These are phyloP conservation scores for Mycena kentingensis DNA, from an alignment of 768 basidiomycete species.

Conservation along the genomic window DNA sequence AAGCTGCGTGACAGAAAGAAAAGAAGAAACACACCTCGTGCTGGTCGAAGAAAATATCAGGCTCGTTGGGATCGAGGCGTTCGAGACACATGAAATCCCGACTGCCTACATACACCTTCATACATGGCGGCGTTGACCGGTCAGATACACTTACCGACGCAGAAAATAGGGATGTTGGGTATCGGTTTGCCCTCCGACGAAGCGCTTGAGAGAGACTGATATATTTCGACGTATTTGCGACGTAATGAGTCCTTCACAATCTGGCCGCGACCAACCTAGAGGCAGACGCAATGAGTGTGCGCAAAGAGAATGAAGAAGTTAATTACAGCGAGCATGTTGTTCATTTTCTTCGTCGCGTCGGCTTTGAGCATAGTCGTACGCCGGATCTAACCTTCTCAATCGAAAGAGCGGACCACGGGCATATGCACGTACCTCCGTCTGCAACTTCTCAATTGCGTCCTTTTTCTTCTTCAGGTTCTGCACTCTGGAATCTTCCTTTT, in stretches of 20 bases:
- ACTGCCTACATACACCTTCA: slow-evolving; percentile 4
- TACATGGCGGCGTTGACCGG: neutral
- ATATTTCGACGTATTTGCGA: slow-evolving; percentile 5
- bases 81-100: slow-evolving; percentile 18
- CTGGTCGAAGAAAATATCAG: slow-evolving; percentile 1
- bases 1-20: neutral
- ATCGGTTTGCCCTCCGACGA: neutral
- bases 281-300: neutral
- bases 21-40: slow-evolving; percentile 6
- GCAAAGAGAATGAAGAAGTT: neutral
- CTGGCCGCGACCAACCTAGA: slow-evolving; percentile 9
- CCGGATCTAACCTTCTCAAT: neutral
- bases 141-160: slow-evolving; percentile 5
- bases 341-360: neutral
- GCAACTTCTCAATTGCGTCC: neutral
- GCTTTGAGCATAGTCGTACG: neutral
- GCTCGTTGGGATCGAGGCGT: slow-evolving; percentile 2
- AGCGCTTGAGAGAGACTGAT: neutral
- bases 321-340: slow-evolving; percentile 14
- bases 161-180: slow-evolving; percentile 15
- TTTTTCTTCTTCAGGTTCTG: slow-evolving; percentile 3
- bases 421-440: neutral
- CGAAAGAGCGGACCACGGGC: neutral
- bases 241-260: slow-evolving; percentile 6
- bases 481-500: slow-evolving; percentile 7